Conservation (phyloP, 2,329 filamentous ascomycete species). For the Xylogone sp. region DNA sequence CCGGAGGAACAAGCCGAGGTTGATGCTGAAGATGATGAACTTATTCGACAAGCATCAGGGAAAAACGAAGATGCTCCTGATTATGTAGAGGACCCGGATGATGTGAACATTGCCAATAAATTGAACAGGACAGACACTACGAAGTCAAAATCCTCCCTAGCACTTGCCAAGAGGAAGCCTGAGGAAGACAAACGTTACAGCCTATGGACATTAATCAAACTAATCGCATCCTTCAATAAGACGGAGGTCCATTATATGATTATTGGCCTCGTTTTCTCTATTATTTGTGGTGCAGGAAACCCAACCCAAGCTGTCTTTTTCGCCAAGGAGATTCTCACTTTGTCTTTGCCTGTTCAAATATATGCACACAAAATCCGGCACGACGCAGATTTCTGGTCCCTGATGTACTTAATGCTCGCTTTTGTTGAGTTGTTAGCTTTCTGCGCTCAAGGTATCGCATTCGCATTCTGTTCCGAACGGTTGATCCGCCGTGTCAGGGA, state of each 20-base stretch:
- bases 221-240: conserved; percentile 77
- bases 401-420: conserved; percentile 86
- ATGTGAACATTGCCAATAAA: conserved; percentile 53
- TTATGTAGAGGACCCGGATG: conserved; percentile 54
- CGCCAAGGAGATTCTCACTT: conserved; percentile 76
- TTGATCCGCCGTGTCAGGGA: conserved; percentile 81
- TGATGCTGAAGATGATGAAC: conserved; percentile 45
- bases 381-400: conserved; percentile 79
- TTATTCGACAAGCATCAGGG: conserved; percentile 44
- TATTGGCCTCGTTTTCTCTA: conserved; percentile 67
- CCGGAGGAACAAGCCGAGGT: conserved; percentile 47
- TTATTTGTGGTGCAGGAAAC: conserved; percentile 78
- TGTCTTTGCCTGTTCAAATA: conserved; percentile 45
- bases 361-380: conserved; percentile 53
- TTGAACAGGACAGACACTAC: conserved; percentile 51
- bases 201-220: conserved; percentile 71
- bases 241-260: conserved; percentile 70
- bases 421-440: conserved; percentile 69
- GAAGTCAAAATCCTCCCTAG: conserved; percentile 65
- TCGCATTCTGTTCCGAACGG: conserved; percentile 83
- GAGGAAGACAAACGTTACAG: conserved; percentile 58
- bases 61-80: conserved; percentile 34
- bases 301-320: conserved; percentile 79
- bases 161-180: conserved; percentile 53
- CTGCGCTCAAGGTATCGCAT: conserved; percentile 63